Evolutionary conservation across 768 basidiomycete species (phyloP), one percentile per base, ranked within the genome.

Genomic region (Hericium alpestre): DNA sequence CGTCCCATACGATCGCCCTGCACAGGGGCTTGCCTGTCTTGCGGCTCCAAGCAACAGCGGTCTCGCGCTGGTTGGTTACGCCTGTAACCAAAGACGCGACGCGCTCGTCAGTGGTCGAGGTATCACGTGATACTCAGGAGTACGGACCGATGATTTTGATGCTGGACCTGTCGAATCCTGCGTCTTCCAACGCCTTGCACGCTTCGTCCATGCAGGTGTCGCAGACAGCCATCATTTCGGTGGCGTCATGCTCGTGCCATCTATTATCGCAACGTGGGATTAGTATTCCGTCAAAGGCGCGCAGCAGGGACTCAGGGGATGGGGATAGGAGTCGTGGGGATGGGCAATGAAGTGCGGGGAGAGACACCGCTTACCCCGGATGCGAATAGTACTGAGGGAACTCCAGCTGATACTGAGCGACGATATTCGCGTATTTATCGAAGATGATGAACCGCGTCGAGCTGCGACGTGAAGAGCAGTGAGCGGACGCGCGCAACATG

Each of bases 31-130:
- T 87, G 46, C 96, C 96, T 0, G 93, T 94, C 66, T 76, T 79
- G 59, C 87, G 81, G 67, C 89, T 90, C 96, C 96, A 98, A 16
- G 84, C 89, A 32, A 98, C 84, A 2, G 93, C 83, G 1, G 96
- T 98, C 71, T 98, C 96, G 55, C 96, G 85, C 72, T 98, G 95
- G 68, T 97, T 99, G 43, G 95, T 97, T 72, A 98, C 90, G 23
- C 94, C 88, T 86, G 62, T 52, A n/a, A 32, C 22, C 10, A 46
- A n/a, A n/a, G 27, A 37, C 38, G 16, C 38, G n/a, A 18, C 43
- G 51, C 38, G 48, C 27, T 43, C 25, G 53, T 57, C 56, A 56
- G 37, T 55, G 27, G 56, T 54, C 38, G 25, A 11, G 38, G 56
- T 11, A 13, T 51, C 49, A 37, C 23, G 20, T 32, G 16, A 7